Percentiles rank a stretch among this genome's conserved stretches.
phyloP scores from a whole-genome alignment of 2,329 filamentous ascomycete species.

The Fusarium clavum region DNA sequence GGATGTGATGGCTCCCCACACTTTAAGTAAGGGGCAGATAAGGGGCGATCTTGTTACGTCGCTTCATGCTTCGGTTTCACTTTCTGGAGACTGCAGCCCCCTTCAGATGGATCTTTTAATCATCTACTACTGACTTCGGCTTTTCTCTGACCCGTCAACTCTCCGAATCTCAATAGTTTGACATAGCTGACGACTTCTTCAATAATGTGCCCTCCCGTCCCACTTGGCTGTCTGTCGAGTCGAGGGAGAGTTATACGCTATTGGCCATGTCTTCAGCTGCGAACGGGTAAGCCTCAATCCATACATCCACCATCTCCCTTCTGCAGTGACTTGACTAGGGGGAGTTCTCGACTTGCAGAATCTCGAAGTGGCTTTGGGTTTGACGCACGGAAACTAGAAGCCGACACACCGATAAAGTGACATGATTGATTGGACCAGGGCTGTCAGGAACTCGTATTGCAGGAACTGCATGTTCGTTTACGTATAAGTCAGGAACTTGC shows the following conservation, averaged over 20 bases:
- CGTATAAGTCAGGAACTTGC: conserved; percentile 4
- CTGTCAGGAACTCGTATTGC: conserved; percentile 19
- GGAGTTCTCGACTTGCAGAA: conserved; percentile 22
- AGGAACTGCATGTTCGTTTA: conserved; percentile 17
- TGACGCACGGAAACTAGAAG: conserved; percentile 12
- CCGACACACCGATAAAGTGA: conserved; percentile 21
- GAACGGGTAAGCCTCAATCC: conserved; percentile 29
- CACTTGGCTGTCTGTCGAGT: conserved; percentile 16
- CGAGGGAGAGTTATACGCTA: conserved; percentile 32
- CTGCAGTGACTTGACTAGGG: conserved; percentile 17
- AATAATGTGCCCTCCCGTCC: conserved; percentile 26
- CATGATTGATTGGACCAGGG: conserved; percentile 33
- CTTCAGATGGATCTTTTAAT: conserved; percentile 18
- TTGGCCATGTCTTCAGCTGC: conserved; percentile 36
- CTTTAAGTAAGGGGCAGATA: conserved; percentile 38
- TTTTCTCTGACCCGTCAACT: conserved; percentile 2
- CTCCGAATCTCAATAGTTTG: conserved; percentile 11
- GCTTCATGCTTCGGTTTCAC: conserved; percentile 39
- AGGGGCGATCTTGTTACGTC: conserved; percentile 38
- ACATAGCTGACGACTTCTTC: conserved; percentile 13
- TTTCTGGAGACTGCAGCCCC: conserved; percentile 18
- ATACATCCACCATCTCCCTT: not conserved
- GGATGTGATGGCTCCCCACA: conserved; percentile 36
- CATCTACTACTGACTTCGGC: not conserved
- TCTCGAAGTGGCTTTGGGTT: conserved; percentile 10